Evolutionary conservation across 768 basidiomycete species (phyloP).

Genomic region (Suillus fuscotomentosus): DNA sequence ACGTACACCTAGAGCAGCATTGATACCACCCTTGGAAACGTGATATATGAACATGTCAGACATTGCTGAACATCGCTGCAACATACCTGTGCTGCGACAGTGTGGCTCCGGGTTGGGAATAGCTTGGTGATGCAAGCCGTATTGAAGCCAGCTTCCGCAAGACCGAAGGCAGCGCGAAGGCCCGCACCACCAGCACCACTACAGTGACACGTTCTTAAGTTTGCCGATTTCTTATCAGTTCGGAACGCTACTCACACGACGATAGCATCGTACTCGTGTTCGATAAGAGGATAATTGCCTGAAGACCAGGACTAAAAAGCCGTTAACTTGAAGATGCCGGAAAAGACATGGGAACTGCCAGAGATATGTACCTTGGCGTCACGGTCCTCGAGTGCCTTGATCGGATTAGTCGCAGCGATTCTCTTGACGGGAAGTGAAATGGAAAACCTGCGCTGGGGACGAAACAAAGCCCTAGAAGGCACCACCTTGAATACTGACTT

Average conservation of each 20-base stretch:
- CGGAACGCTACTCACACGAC: conserved; percentile 75
- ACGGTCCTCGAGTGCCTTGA: conserved; percentile 65
- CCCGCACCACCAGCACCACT: conserved; percentile 98
- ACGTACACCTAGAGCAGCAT: conserved; percentile 91
- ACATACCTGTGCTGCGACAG: conserved; percentile 92
- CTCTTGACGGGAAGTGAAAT: conserved; percentile 56
- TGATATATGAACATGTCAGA: not conserved
- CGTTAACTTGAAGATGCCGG: conserved; percentile 10
- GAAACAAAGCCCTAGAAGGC: conserved; percentile 41
- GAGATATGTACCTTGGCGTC: conserved; percentile 59
- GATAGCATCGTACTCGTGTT: conserved; percentile 98
- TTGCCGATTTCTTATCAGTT: not conserved
- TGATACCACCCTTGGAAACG: conserved; percentile 81
- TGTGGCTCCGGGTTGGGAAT: conserved; percentile 98
- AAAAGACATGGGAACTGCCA: conserved; percentile 8
- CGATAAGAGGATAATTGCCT: conserved; percentile 93
- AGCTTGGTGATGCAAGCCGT: conserved; percentile 99
- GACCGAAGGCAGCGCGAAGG: conserved; percentile 95
- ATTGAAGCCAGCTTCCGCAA: conserved; percentile 97
- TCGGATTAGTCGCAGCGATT: conserved; percentile 69
- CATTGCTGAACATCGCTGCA: not conserved
- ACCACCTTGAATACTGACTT: conserved; percentile 47
- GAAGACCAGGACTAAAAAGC: conserved; percentile 66
- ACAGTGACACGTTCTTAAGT: conserved; percentile 15
- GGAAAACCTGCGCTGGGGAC: conserved; percentile 60